phyloP scores from a whole-genome alignment of 495 filamentous ascomycete species.

The Aspergillus homomorphus region DNA sequence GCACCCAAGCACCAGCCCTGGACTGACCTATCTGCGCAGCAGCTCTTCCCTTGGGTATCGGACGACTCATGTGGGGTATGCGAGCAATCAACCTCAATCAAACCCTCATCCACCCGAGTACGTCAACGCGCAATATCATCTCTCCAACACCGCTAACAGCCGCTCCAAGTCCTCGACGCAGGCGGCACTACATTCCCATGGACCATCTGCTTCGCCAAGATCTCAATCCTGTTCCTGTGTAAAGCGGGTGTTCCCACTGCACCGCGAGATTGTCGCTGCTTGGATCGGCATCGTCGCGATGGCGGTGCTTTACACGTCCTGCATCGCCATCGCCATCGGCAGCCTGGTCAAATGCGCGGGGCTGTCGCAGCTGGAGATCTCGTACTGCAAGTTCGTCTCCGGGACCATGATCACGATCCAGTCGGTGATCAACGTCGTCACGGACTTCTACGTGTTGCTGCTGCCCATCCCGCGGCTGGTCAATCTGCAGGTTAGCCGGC shows the following conservation, averaged over 20 bases:
- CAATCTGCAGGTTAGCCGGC: slow-evolving; percentile 1
- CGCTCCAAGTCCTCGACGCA: slow-evolving; percentile 2
- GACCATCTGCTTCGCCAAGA: slow-evolving; percentile 7
- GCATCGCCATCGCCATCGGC: slow-evolving; percentile 3
- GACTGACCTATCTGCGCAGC: not conserved
- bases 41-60: slow-evolving; percentile 4
- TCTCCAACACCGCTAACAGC: not conserved
- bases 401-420: not conserved
- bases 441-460: slow-evolving; percentile 12
- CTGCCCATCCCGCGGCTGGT: slow-evolving; percentile 10
- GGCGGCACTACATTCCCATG: slow-evolving; percentile 1
- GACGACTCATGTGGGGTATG: slow-evolving; percentile 9
- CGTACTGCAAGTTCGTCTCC: not conserved
- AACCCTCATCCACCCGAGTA: slow-evolving; percentile 5
- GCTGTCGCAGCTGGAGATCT: not conserved
- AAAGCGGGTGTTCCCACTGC: slow-evolving; percentile 4
- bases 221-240: slow-evolving; percentile 8
- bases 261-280: not conserved
- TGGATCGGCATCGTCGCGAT: slow-evolving; percentile 8
- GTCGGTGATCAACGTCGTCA: slow-evolving; percentile 11
- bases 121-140: not conserved
- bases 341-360: slow-evolving; percentile 4
- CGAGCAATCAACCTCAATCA: not conserved
- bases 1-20: not conserved
- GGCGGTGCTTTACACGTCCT: not conserved